phyloP scores from a whole-genome alignment of 2,329 filamentous ascomycete species.

The Epichloe glyceriae region DNA sequence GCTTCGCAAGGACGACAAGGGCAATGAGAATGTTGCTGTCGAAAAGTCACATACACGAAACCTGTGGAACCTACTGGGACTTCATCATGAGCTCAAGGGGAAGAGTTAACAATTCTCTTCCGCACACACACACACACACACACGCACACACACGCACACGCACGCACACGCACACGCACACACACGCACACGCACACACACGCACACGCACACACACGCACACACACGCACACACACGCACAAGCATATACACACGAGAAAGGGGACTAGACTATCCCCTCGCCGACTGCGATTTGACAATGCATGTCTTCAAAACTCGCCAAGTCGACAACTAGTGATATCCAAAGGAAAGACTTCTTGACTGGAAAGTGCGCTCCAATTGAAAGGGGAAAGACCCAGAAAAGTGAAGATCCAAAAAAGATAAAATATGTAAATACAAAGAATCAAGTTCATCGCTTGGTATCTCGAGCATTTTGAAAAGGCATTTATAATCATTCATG shows the following conservation, averaged over 20 bases:
- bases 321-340: constrained; percentile 4
- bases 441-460: constrained; percentile 20
- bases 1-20: constrained; percentile 62
- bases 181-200: background rate
- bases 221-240: no score
- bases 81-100: constrained; percentile 29
- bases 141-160: background rate
- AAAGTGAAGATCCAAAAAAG: constrained; percentile 10
- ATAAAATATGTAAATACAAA: constrained; percentile 18
- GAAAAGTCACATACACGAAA: constrained; percentile 78
- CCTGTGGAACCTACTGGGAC: constrained; percentile 46
- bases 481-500: constrained; percentile 13
- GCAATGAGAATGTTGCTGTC: constrained; percentile 66
- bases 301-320: constrained; percentile 7
- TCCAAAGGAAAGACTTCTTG: constrained; percentile 10
- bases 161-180: no score
- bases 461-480: constrained; percentile 20
- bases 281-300: constrained; percentile 10
- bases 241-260: background rate
- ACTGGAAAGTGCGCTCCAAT: constrained; percentile 6
- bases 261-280: background rate
- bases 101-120: background rate
- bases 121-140: background rate
- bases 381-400: constrained; percentile 4
- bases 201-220: background rate